phyloP scores from a whole-genome alignment of 345 rosid genomes.

The Euclidium syriacum region DNA sequence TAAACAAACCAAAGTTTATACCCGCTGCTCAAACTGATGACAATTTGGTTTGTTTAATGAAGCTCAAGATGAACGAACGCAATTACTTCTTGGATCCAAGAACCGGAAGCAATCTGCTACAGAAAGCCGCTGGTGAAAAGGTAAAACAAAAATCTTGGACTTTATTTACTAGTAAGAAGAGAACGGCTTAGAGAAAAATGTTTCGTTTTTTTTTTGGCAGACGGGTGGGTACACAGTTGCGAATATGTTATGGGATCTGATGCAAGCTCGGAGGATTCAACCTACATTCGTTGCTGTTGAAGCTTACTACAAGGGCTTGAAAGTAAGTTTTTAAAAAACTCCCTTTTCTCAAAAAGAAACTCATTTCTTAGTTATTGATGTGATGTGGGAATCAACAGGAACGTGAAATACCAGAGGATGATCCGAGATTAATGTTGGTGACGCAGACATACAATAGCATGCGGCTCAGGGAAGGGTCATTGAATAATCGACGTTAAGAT shows the following conservation, averaged over 20 bases:
- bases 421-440: conserved; percentile 61
- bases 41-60: conserved; percentile 10
- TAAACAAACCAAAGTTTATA: background rate
- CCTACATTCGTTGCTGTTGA: conserved; percentile 55
- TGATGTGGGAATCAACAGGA: conserved; percentile 40
- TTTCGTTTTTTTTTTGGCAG: conserved; percentile 31
- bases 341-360: background rate
- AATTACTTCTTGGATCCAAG: conserved; percentile 50
- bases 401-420: conserved; percentile 75
- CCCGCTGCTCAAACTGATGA: background rate
- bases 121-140: conserved; percentile 83
- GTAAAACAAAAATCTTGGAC: conserved; percentile 36
- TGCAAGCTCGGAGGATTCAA: conserved; percentile 56
- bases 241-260: conserved; percentile 86
- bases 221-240: conserved; percentile 84
- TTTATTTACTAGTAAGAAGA: no score
- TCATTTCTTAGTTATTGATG: background rate
- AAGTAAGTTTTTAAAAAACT: conserved; percentile 40
- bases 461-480: conserved; percentile 36
- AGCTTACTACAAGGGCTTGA: conserved; percentile 81
- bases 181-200: background rate
- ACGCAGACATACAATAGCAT: conserved; percentile 40
- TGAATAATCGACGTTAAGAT: conserved; percentile 10
- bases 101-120: conserved; percentile 73
- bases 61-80: conserved; percentile 62